Evolutionary conservation across 306 rosid genomes (phyloP), one percentile per base, ranked within the genome.

Genomic region (Fagus sylvatica): DNA sequence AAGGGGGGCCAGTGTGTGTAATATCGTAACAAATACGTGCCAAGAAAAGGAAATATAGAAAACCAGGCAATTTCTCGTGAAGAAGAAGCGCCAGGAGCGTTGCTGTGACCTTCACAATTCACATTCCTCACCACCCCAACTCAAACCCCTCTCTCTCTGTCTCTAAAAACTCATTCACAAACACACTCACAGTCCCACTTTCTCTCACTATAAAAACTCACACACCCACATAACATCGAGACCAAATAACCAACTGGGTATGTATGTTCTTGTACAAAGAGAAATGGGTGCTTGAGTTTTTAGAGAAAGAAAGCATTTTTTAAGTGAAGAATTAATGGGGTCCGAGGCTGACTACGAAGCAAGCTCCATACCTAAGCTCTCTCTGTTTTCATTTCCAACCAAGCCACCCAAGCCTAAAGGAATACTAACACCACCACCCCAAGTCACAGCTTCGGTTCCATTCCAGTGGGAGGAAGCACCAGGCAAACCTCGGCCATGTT

Each of bases 381-480:
- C 90, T 6, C 53, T 88, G 28, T 81, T 81, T 74, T 88, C 90
- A 1, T 85, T 86, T 17, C 90, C 84, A 0, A 78, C 7, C 79
- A 82, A 75, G 60, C 84, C 80, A 12, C 39, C 73, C 8, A 82
- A 82, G 76, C 55, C 80, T 1, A 60, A 87, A 7, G 96, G 84
- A 46, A 53, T 56, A 70, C 33, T 71, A 0, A 82, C 86, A 0
- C 93, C 96, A 0, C 93, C 93, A 8, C 85, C 37, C 17, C 76
- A 75, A 41, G 82, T 81, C 2, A 49, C 70, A n/a, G 90, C 87
- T 28, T 89, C 99, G 0, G 78, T 95, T 57, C 97, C 99, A 0
- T 95, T 95, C 78, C 81, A 80, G 81, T 95, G 99, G 99, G 99
- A 95, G 76, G 99, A 93, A 75, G 97, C 90, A 10, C 99, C 99